Evolutionary conservation across 2,329 filamentous ascomycete genomes (phyloP), one percentile per base, ranked within the genome.

Genomic region (Botrytis squamosa): DNA sequence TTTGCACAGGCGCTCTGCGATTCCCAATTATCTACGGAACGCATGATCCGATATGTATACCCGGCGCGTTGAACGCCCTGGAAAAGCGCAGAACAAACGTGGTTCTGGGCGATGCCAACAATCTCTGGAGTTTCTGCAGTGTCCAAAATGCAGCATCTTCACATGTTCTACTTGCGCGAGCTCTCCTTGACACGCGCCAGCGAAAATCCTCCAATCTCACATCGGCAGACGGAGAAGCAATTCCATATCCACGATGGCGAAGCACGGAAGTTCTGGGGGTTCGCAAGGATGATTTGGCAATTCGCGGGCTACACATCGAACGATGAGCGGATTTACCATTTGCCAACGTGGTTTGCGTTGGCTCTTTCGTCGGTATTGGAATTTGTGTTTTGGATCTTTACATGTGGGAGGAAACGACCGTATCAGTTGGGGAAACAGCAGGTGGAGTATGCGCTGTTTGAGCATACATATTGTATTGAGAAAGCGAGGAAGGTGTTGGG

Each of bases 21-120:
- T 62, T 70, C n/a, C 68, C 68, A 18, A 49, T 70, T 3, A 44
- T 70, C 40, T 62, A 70, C 68, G 68, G 68, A 70, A 70, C 55
- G 22, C 68, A 62, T n/a, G 68, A 70, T 18, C 16, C 33, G 38
- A 20, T 38, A n/a, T 70, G 68, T 29, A 62, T 70, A 33, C 68
- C 68, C 18, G 55, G 68, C 4, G 68, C 68, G 38, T 55, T 62
- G 10, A 49, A 57, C 38, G 52, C 68, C 25, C 36, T 70, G 55
- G n/a, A 70, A 36, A 70, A 38, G 16, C n/a, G 55, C 38, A 40
- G 40, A n/a, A 70, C 40, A 62, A 70, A 70, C 33, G 55, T 70
- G 40, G n/a, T 70, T 1, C 40, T 70, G 4, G 68, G 55, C 18
- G 29, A 70, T n/a, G 40, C 16, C 12, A 62, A 60, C 18, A 70